Evolutionary conservation across 1,139 yeast species (phyloP).

Genomic region (Debaryomycetaceae sp.): DNA sequence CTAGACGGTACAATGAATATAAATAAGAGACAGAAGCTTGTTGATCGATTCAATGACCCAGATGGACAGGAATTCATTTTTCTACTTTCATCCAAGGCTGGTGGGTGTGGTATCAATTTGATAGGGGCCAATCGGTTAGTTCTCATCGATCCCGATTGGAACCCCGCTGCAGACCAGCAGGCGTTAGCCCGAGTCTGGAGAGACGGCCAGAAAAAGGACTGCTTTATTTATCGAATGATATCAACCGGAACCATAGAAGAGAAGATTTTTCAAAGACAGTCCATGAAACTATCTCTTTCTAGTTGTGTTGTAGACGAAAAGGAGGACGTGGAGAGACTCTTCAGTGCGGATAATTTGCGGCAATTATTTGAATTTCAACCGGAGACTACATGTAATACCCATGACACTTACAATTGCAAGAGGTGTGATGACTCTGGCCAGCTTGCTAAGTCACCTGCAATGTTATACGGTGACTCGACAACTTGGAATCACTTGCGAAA

Average conservation of each 20-base stretch:
- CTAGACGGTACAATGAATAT: conserved; percentile 92
- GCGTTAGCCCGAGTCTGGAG: conserved; percentile 98
- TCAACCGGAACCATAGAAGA: conserved; percentile 96
- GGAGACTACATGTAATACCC: conserved; percentile 81
- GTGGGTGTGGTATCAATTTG: conserved; percentile 97
- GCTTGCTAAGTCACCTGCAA: conserved; percentile 65
- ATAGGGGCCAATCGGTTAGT: conserved; percentile 94
- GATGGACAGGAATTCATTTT: conserved; percentile 86
- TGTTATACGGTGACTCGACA: conserved; percentile 97
- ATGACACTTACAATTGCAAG: conserved; percentile 85
- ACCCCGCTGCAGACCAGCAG: conserved; percentile 98
- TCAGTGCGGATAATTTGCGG: conserved; percentile 75
- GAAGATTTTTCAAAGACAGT: conserved; percentile 91
- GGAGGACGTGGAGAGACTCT: conserved; percentile 89
- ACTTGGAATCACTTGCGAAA: conserved; percentile 92
- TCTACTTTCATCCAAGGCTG: conserved; percentile 90
- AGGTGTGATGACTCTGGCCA: conserved; percentile 69
- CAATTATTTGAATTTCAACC: conserved; percentile 72
- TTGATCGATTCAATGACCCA: conserved; percentile 88
- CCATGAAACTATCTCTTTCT: conserved; percentile 90
- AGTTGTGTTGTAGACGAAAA: conserved; percentile 97
- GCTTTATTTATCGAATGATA: conserved; percentile 90
- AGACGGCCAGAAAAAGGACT: conserved; percentile 96
- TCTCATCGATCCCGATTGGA: conserved; percentile 96
- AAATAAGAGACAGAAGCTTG: conserved; percentile 88